Base-by-base conservation (phyloP, 1,139 yeast genomes). In the Debaryomycetaceae sp. region DNA sequence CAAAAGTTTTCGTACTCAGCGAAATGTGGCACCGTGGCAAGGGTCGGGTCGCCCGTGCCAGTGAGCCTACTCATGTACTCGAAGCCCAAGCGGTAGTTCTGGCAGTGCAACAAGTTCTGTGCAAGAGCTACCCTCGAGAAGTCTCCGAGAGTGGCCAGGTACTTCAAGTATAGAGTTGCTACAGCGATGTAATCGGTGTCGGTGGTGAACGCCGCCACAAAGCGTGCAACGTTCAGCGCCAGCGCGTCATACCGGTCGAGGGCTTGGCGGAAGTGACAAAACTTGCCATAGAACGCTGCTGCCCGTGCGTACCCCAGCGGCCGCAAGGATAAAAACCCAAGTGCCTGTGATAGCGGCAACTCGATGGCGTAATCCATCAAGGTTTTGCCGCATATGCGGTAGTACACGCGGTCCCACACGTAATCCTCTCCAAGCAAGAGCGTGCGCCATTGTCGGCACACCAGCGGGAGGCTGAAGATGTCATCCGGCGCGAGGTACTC, bases 1-100 rank as follows among this genome's bases (percentile, higher is more conserved):
- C 58, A 57, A 26, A 58, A 43, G 16, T 34, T 24, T 32, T 60
- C 65, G 23, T 41, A 42, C 10, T 39, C 40, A 16, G 23, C 20
- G 12, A 29, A 25, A 14, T n/a, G 17, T 16, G 27, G 11, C 10
- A n/a, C 24, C 5, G 5, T 8, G 8, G 5, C 12, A 8, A 22
- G 6, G 9, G 6, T 16, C 12, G 9, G 9, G 9, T 6, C 25
- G 14, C 25, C 25, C 6, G 9, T 6, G 25, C 9, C 6, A 8
- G 14, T 6, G 25, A 6, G 14, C 25, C 25, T 14, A 6, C 25
- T 14, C 25, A 23, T 23, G 18, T 16, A 8, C 14, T 25, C 25
- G 14, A 32, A 28, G 7, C 37, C 35, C 18, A 37, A 22, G 10
- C 41, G 24, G 23, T 30, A 34, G 23, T 39, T 40, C 15, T 34